These are phyloP conservation scores for Huntiella bhutanensis DNA, from an alignment of 2,329 filamentous ascomycete species.

Conservation along the genomic window DNA sequence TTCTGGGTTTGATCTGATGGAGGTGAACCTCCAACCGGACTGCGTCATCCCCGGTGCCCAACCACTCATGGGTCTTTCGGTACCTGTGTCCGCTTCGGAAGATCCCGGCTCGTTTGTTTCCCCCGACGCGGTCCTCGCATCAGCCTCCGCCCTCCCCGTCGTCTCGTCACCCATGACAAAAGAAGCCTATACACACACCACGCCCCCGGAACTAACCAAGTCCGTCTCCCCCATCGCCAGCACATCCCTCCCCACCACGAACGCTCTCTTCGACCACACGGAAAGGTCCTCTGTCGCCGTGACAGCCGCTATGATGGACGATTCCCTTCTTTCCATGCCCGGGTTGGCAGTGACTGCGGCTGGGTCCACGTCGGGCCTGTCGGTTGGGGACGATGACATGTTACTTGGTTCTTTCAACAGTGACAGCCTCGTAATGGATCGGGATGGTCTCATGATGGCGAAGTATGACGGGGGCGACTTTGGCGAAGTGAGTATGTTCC, in stretches of 20 bases:
- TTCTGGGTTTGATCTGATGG: conserved; percentile 27
- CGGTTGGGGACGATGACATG: conserved; percentile 22
- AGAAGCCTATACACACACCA: conserved; percentile 30
- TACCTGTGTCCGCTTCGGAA: background rate
- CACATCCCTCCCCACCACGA: background rate
- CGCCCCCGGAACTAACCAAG: conserved; percentile 41
- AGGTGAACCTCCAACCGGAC: conserved; percentile 18
- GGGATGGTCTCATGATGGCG: conserved; percentile 29
- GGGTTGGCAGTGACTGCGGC: background rate
- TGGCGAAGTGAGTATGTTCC: conserved; percentile 32
- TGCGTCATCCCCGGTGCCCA: conserved; percentile 9
- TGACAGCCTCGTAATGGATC: conserved; percentile 26
- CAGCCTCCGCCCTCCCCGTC: background rate
- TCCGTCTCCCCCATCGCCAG: conserved; percentile 35
- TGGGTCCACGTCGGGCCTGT: conserved; percentile 14
- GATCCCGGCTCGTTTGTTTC: conserved; percentile 27
- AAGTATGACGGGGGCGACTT: conserved; percentile 35
- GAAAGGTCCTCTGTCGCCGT: conserved; percentile 15
- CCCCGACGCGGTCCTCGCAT: conserved; percentile 25
- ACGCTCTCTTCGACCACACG: conserved; percentile 29
- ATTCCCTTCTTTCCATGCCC: background rate
- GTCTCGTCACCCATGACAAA: conserved; percentile 19
- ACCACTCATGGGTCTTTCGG: background rate
- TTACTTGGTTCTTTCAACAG: conserved; percentile 25
- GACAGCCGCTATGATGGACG: conserved; percentile 14